Evolutionary conservation across 2,329 filamentous ascomycete species (phyloP).

Genomic region (Sphaerostilbella broomeana): DNA sequence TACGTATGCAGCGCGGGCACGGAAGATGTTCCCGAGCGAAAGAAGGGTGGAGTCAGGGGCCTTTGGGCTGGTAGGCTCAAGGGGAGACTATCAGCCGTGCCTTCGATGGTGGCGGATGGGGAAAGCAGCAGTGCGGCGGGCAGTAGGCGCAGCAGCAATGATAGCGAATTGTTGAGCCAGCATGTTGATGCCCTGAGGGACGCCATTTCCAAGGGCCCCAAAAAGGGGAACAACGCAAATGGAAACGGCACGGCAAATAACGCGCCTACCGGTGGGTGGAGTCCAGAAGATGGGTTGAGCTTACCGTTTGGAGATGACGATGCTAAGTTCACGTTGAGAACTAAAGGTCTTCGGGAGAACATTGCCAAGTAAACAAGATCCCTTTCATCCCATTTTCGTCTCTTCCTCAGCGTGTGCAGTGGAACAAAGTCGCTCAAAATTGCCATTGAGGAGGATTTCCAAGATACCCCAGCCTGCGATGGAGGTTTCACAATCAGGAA

Average conservation of each 20-base stretch:
- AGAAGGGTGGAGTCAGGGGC: constrained; percentile 54
- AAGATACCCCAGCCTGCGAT: constrained; percentile 1
- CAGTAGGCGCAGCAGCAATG: constrained; percentile 38
- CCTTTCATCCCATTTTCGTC: no score
- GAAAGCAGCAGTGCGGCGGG: constrained; percentile 34
- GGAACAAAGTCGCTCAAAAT: no score
- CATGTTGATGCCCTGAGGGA: constrained; percentile 37
- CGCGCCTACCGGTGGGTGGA: neutral
- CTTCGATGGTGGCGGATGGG: constrained; percentile 24
- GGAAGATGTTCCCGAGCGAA: constrained; percentile 55
- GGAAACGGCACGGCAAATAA: constrained; percentile 13
- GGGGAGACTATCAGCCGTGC: constrained; percentile 25
- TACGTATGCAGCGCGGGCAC: constrained; percentile 81
- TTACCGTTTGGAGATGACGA: constrained; percentile 43
- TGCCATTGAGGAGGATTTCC: no score
- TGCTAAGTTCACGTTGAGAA: constrained; percentile 45
- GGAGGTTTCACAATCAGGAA: neutral
- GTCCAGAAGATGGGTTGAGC: constrained; percentile 21
- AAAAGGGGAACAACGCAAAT: constrained; percentile 12
- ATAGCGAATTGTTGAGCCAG: constrained; percentile 30
- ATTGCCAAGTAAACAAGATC: constrained; percentile 10
- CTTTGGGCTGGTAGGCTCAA: constrained; percentile 46
- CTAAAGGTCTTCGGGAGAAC: constrained; percentile 50
- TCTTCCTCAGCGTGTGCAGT: no score
- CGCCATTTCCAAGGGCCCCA: constrained; percentile 26